These are phyloP conservation scores for Plenodomus lindquistii DNA, from an alignment of 2,329 filamentous ascomycete genomes.

Conservation along the genomic window DNA sequence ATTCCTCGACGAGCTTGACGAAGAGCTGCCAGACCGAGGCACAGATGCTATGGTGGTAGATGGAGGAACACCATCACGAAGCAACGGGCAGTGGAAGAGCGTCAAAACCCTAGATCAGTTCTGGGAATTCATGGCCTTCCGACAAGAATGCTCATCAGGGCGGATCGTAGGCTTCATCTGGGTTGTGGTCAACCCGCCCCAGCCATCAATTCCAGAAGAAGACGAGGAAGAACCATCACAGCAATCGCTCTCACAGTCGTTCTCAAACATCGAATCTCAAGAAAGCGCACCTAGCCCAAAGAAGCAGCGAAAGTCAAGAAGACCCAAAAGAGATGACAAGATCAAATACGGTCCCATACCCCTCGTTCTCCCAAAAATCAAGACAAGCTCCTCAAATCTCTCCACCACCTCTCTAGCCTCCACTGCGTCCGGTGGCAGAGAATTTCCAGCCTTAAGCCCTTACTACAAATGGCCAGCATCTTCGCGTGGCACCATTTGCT, in stretches of 20 bases:
- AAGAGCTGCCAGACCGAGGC: conserved; percentile 67
- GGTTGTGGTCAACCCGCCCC: conserved; percentile 76
- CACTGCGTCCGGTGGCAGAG: conserved; percentile 40
- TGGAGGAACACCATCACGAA: conserved; percentile 51
- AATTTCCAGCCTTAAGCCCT: conserved; percentile 55
- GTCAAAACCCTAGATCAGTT: conserved; percentile 86
- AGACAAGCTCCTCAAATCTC: conserved; percentile 52
- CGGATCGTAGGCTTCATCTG: conserved; percentile 93
- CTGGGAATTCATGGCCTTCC: conserved; percentile 97
- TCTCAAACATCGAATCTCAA: conserved; percentile 22
- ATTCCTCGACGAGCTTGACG: conserved; percentile 86
- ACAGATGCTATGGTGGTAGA: conserved; percentile 38
- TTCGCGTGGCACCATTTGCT: conserved; percentile 65
- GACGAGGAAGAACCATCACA: conserved; percentile 35
- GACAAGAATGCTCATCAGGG: conserved; percentile 93
- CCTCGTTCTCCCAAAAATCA: conserved; percentile 66
- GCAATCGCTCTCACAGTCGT: conserved; percentile 18
- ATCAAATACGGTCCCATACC: conserved; percentile 62
- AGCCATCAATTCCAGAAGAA: conserved; percentile 39
- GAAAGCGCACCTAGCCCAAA: conserved; percentile 16
- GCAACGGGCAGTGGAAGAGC: conserved; percentile 77
- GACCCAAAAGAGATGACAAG: conserved; percentile 26
- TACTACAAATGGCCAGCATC: conserved; percentile 69
- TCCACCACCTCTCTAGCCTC: conserved; percentile 54
- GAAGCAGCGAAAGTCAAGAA: conserved; percentile 18